phyloP scores from a whole-genome alignment of 192 early-diverging fungal species.

The Coemansia sp. region DNA sequence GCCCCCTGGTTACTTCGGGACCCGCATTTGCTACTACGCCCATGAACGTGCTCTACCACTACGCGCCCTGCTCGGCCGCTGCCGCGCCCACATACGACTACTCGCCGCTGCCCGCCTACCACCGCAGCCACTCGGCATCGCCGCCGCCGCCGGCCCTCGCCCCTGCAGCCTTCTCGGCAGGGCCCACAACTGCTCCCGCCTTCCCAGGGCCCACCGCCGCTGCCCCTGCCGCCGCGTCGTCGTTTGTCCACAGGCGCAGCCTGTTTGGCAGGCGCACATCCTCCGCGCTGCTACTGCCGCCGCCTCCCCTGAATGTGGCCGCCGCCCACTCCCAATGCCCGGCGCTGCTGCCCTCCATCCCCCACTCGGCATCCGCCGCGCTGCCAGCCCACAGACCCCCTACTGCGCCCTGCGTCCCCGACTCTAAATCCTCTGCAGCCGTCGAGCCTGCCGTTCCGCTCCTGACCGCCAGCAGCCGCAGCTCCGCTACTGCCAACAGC shows the following conservation, averaged over 20 bases:
- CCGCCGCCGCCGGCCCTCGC: slow-evolving; percentile 23
- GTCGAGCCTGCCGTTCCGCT: slow-evolving; percentile 13
- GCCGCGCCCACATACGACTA: slow-evolving; percentile 19
- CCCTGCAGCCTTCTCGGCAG: no score
- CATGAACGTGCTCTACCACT: slow-evolving; percentile 22
- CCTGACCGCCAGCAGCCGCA: slow-evolving; percentile 42
- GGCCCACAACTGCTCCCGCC: not conserved
- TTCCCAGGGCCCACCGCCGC: not conserved
- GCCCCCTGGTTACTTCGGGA: slow-evolving; percentile 37
- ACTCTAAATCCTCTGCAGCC: slow-evolving; percentile 29
- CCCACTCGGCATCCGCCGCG: slow-evolving; percentile 35
- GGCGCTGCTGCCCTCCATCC: slow-evolving; percentile 28
- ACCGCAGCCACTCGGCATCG: slow-evolving; percentile 33
- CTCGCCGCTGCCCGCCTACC: slow-evolving; percentile 9
- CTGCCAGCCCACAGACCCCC: slow-evolving; percentile 28
- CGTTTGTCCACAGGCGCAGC: slow-evolving; percentile 41
- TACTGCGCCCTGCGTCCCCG: slow-evolving; percentile 27
- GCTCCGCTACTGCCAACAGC: slow-evolving; percentile 46
- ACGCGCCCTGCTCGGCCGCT: slow-evolving; percentile 33
- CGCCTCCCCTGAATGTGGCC: slow-evolving; percentile 43
- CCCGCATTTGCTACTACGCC: slow-evolving; percentile 37
- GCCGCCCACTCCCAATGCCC: slow-evolving; percentile 41
- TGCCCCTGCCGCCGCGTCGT: slow-evolving; percentile 12
- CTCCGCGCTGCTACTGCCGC: slow-evolving; percentile 42
- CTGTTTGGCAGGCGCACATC: slow-evolving; percentile 48